Conservation (phyloP, 768 basidiomycete species). For the Fomitopsis serialis region DNA sequence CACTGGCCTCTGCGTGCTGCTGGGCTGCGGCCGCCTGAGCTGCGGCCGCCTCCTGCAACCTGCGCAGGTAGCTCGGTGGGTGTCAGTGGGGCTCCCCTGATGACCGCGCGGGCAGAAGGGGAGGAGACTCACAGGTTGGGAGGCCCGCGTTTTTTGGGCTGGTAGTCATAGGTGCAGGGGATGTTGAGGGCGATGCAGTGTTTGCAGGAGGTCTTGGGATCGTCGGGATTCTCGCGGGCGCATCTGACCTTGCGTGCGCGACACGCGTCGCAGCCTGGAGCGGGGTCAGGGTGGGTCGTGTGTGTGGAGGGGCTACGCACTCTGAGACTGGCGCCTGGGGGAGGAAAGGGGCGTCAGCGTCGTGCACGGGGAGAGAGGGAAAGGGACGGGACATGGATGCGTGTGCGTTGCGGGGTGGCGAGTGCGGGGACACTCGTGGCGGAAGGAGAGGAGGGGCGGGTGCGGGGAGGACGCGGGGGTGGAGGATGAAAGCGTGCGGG, state of each 20-base stretch:
- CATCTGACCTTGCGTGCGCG: conserved; percentile 84
- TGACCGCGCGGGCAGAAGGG: conserved; percentile 2
- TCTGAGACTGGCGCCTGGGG: conserved; percentile 78
- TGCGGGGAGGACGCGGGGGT: conserved; percentile 36
- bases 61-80: conserved; percentile 59
- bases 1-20: conserved; percentile 22
- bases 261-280: conserved; percentile 78
- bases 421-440: not conserved
- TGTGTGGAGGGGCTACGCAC: conserved; percentile 37
- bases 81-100: conserved; percentile 8
- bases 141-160: conserved; percentile 90
- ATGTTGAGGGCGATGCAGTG: conserved; percentile 81
- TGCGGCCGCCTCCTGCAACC: conserved; percentile 68
- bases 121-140: conserved; percentile 70
- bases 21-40: conserved; percentile 51
- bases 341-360: conserved; percentile 27
- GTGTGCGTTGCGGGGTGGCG: not conserved
- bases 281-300: conserved; percentile 20
- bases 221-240: conserved; percentile 73
- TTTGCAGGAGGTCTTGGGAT: conserved; percentile 76
- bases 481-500: conserved; percentile 36
- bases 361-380: conserved; percentile 15
- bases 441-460: conserved; percentile 6
- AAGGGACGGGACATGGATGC: conserved; percentile 21
- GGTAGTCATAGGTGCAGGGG: conserved; percentile 86